phyloP scores from a whole-genome alignment of 139 green algal genomes.

The Ettlia oleoabundans region DNA sequence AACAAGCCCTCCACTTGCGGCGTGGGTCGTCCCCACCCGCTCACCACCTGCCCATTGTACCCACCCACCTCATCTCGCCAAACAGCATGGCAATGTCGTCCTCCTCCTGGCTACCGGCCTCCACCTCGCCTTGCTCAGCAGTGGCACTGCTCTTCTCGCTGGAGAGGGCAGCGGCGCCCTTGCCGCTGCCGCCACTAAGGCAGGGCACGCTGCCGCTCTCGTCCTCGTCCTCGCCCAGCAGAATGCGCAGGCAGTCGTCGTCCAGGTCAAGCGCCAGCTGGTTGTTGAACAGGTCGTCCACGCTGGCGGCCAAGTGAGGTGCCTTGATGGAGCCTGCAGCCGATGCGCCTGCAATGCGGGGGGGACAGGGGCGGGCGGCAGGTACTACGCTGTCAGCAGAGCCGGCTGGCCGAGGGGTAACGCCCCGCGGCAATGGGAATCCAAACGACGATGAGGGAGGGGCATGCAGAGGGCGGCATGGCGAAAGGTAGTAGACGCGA shows the following conservation, averaged over 20 bases:
- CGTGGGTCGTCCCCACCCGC: too few species aligned
- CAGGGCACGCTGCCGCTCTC: neutral
- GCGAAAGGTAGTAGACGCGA: too few species aligned
- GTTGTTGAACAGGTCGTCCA: neutral
- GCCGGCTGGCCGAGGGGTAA: too few species aligned
- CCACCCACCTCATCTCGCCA: slow-evolving; percentile 12
- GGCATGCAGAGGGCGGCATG: too few species aligned
- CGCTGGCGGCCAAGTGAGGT: neutral
- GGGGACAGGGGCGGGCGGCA: neutral
- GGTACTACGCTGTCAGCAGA: too few species aligned
- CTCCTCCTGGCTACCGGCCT: slow-evolving; percentile 4
- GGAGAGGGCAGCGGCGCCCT: neutral
- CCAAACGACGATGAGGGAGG: too few species aligned
- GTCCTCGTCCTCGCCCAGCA: slow-evolving; percentile 34
- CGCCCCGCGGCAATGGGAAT: too few species aligned
- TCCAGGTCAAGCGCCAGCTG: slow-evolving; percentile 25
- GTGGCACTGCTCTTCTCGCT: slow-evolving; percentile 7
- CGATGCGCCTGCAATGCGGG: neutral
- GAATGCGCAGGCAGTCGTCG: slow-evolving; percentile 35
- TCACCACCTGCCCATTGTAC: neutral
- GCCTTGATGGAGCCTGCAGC: neutral
- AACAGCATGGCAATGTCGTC: slow-evolving; percentile 36
- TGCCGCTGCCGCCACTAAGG: neutral
- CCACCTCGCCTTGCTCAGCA: neutral
- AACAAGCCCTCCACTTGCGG: too few species aligned